These are phyloP conservation scores for Cafeteria roenbergensis DNA, from an alignment of 108 stramenopile genomes.

Conservation along the genomic window DNA sequence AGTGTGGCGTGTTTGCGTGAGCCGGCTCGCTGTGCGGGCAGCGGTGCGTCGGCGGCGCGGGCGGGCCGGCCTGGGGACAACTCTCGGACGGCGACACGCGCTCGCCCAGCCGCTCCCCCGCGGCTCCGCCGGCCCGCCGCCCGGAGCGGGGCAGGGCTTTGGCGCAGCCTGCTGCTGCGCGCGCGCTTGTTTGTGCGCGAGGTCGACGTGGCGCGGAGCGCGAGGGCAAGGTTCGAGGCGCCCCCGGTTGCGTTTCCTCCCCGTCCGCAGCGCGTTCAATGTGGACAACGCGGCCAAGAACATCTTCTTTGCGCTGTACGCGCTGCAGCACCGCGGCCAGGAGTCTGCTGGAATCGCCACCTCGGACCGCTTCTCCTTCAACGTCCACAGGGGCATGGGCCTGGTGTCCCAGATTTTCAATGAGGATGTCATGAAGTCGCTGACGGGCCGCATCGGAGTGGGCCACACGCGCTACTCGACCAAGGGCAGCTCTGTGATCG, in stretches of 20 bases:
- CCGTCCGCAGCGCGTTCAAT: too few relatives aligned
- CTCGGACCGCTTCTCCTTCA: constrained; percentile 57
- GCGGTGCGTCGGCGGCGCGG: too few relatives aligned
- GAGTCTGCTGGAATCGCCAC: constrained; percentile 97
- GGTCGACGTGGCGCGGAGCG: too few relatives aligned
- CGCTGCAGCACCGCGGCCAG: constrained; percentile 96
- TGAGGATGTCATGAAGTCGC: constrained; percentile 73
- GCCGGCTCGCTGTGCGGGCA: neutral
- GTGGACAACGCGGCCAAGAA: neutral
- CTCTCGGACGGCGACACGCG: too few relatives aligned
- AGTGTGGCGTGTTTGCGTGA: neutral
- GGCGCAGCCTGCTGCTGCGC: too few relatives aligned
- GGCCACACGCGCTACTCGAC: constrained; percentile 96
- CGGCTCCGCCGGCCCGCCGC: too few relatives aligned
- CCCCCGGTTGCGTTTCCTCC: too few relatives aligned
- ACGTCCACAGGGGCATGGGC: constrained; percentile 87
- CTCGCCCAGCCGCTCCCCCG: too few relatives aligned
- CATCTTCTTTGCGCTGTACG: constrained; percentile 87
- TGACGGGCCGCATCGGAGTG: constrained; percentile 74
- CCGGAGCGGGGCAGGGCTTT: too few relatives aligned
- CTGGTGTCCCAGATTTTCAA: constrained; percentile 91
- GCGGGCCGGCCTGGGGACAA: too few relatives aligned
- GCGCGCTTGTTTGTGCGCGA: too few relatives aligned
- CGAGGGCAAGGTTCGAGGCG: too few relatives aligned
- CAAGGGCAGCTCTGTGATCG: constrained; percentile 66